Evolutionary conservation across 2,329 filamentous ascomycete genomes (phyloP).

Genomic region (Xylaria sp.): DNA sequence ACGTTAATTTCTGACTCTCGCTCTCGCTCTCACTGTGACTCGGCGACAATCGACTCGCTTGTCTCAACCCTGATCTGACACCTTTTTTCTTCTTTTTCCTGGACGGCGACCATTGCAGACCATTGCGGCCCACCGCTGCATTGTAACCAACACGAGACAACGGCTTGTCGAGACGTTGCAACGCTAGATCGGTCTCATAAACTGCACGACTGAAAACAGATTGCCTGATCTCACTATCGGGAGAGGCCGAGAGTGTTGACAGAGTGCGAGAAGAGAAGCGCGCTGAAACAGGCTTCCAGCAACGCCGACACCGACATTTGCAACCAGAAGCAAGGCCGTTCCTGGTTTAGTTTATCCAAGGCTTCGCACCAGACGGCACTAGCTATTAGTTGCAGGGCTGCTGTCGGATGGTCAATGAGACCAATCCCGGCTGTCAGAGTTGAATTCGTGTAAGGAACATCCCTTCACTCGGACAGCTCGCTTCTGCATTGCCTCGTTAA

Average conservation of each 20-base stretch:
- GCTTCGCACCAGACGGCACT: background rate
- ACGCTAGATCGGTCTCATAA: background rate
- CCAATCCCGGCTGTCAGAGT: background rate
- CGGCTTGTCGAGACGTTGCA: background rate
- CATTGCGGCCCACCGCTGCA: background rate
- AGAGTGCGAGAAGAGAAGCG: background rate
- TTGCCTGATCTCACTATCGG: background rate
- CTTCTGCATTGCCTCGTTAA: background rate
- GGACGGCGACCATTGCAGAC: background rate
- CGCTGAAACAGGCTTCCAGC: conserved; percentile 10
- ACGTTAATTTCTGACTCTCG: background rate
- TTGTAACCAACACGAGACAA: background rate
- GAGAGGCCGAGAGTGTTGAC: too few species aligned
- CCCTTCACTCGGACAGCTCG: background rate
- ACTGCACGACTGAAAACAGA: background rate
- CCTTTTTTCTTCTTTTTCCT: background rate
- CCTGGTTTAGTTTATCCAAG: background rate
- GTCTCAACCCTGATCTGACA: background rate
- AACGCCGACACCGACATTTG: conserved; percentile 11
- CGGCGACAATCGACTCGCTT: background rate
- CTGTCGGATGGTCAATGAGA: background rate
- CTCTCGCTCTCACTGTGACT: background rate
- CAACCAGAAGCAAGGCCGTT: conserved; percentile 14
- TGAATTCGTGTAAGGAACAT: background rate
- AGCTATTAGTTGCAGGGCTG: conserved; percentile 10